Evolutionary conservation across 495 filamentous ascomycete species (phyloP).

Genomic region (Staphylotrichum tortipilum): DNA sequence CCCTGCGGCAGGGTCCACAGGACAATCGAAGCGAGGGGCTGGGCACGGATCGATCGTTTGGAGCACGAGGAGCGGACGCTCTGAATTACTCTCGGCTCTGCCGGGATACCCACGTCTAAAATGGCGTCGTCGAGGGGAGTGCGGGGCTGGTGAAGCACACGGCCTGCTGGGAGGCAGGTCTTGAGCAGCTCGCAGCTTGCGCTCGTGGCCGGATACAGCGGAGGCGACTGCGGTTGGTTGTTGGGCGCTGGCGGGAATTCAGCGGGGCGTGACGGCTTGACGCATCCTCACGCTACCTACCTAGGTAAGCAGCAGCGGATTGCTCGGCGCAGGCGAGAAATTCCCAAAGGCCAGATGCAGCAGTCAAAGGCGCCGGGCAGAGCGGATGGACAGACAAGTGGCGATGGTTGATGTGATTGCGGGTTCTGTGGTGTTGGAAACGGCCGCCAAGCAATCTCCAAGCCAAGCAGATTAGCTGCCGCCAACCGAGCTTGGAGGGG

Average conservation of each 20-base stretch:
- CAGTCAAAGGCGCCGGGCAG: not conserved
- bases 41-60: not conserved
- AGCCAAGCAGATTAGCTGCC: not conserved
- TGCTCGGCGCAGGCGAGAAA: not conserved
- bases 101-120: not conserved
- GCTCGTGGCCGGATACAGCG: conserved; percentile 12
- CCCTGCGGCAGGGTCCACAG: not conserved
- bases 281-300: conserved; percentile 1
- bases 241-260: not conserved
- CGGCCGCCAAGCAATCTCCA: not conserved
- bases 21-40: not conserved
- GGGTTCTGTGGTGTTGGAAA: not conserved
- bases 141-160: not conserved
- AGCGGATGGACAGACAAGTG: not conserved
- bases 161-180: not conserved
- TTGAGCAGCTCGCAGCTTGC: not conserved
- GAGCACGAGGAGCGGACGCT: not conserved
- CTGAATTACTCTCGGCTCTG: not conserved
- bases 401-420: not conserved
- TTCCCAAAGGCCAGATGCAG: not conserved
- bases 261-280: conserved; percentile 4
- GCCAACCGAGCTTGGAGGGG: not conserved
- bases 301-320: not conserved
- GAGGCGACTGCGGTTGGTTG: too few relatives aligned
- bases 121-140: too few relatives aligned